phyloP scores from a whole-genome alignment of 2,329 filamentous ascomycete species.

The Fusarium xyrophilum region DNA sequence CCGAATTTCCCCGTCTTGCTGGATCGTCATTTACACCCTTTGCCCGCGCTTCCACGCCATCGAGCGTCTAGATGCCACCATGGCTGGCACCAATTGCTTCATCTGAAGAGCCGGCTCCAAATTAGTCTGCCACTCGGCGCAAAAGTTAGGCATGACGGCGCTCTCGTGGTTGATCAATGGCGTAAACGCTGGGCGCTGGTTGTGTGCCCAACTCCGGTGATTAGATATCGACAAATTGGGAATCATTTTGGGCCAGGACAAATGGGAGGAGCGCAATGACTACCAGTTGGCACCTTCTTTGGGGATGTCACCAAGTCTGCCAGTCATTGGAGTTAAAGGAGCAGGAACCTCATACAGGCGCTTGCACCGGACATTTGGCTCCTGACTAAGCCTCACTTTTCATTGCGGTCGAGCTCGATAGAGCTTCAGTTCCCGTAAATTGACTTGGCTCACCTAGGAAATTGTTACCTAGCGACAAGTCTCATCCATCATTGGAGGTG shows the following conservation, averaged over 20 bases:
- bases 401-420: not conserved
- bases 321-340: slow-evolving; percentile 7
- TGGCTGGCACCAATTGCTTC: slow-evolving; percentile 27
- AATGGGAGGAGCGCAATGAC: not conserved
- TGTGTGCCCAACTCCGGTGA: not conserved
- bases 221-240: not conserved
- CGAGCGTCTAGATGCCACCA: slow-evolving; percentile 32
- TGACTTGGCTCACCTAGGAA: slow-evolving; percentile 9
- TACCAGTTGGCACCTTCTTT: not conserved
- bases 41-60: slow-evolving; percentile 19
- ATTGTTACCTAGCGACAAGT: not conserved
- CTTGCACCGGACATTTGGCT: not conserved
- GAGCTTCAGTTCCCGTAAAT: slow-evolving; percentile 3
- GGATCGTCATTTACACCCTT: slow-evolving; percentile 25
- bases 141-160: slow-evolving; percentile 27
- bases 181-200: slow-evolving; percentile 18
- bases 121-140: slow-evolving; percentile 30
- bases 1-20: slow-evolving; percentile 19
- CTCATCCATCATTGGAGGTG: slow-evolving; percentile 14
- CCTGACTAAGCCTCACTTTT: slow-evolving; percentile 4
- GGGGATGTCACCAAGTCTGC: slow-evolving; percentile 8
- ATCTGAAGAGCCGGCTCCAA: slow-evolving; percentile 17
- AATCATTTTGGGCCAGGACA: not conserved
- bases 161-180: slow-evolving; percentile 26
- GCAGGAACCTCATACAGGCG: slow-evolving; percentile 1